Evolutionary conservation across 2,329 filamentous ascomycete genomes (phyloP), one percentile per base, ranked within the genome.

Genomic region (Cladosporium velox): DNA sequence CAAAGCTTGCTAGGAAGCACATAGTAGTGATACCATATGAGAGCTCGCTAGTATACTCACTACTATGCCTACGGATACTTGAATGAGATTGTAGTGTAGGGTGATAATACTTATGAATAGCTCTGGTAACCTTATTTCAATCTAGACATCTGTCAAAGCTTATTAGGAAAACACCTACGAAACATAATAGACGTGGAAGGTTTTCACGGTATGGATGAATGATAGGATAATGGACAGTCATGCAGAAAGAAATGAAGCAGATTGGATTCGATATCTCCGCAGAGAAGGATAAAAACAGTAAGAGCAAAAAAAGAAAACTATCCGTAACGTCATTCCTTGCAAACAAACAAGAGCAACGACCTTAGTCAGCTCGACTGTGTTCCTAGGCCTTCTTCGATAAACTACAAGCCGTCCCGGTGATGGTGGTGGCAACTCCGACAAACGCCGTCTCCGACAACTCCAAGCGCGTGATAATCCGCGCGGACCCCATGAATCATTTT

Each of bases 281-380:
- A 47, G 57, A 47, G 38, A 47, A 47, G 11, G 26, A 18, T 24
- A 59, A 47, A 59, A 44, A 47, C 21, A 54, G 24, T n/a, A 28
- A 35, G 28, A 49, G 6, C 28, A 21, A 61, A 34, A 21, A 61
- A 30, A 14, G 18, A 59, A 28, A 55, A 7, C 11, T 26, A 62
- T 62, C 59, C 59, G 47, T 62, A 62, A 62, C 47, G 30, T 62
- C 59, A 47, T 62, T 24, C 59, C 44, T 18, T 18, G 30, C 35
- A 18, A 58, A 34, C 52, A 28, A 38, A 28, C 21, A 18, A 26
- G n/a, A 59, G 38, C 38, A n/a, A 59, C 38, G 24, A 18, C 55
- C 55, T n/a, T 55, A 30, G 55, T 58, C 55, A 58, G 30, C 30
- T 58, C 55, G 30, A 35, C 24, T 35, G 30, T 58, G 21, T 58